Evolutionary conservation across 768 basidiomycete genomes (phyloP).

Genomic region (Pleurotus eryngii): DNA sequence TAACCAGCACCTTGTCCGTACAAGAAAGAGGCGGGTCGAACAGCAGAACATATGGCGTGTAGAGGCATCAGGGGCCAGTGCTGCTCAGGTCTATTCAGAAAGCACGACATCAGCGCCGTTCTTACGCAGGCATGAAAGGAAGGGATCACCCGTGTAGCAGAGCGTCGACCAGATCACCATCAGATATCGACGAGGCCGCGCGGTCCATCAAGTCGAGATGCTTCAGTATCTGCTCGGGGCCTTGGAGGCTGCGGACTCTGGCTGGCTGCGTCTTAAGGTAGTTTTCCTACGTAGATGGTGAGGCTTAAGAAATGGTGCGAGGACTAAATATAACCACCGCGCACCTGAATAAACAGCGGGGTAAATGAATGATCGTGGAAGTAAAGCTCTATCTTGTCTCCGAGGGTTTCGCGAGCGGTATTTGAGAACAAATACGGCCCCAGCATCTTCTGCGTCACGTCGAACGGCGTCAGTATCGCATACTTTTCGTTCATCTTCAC

Average conservation of each 20-base stretch:
- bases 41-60: slow-evolving; percentile 87
- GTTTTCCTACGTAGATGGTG: slow-evolving; percentile 74
- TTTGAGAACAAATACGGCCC: slow-evolving; percentile 89
- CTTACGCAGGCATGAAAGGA: background rate
- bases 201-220: slow-evolving; percentile 79
- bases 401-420: slow-evolving; percentile 76
- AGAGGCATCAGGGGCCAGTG: slow-evolving; percentile 95
- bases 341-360: slow-evolving; percentile 94
- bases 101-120: slow-evolving; percentile 2
- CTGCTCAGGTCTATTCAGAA: slow-evolving; percentile 69
- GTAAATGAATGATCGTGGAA: slow-evolving; percentile 96
- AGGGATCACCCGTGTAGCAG: slow-evolving; percentile 83
- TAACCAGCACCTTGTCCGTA: slow-evolving; percentile 73
- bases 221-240: slow-evolving; percentile 64
- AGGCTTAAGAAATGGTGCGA: no score
- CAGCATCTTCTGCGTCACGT: slow-evolving; percentile 82
- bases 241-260: slow-evolving; percentile 50
- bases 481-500: slow-evolving; percentile 92
- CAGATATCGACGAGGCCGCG: slow-evolving; percentile 91
- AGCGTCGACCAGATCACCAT: slow-evolving; percentile 89
- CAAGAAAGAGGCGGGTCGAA: slow-evolving; percentile 80
- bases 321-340: no score
- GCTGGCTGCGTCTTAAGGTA: slow-evolving; percentile 85
- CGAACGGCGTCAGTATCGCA: slow-evolving; percentile 87
- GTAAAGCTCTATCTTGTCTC: slow-evolving; percentile 93